Conservation (phyloP, 139 green algal species). For the Pycnococcus provasolii region DNA sequence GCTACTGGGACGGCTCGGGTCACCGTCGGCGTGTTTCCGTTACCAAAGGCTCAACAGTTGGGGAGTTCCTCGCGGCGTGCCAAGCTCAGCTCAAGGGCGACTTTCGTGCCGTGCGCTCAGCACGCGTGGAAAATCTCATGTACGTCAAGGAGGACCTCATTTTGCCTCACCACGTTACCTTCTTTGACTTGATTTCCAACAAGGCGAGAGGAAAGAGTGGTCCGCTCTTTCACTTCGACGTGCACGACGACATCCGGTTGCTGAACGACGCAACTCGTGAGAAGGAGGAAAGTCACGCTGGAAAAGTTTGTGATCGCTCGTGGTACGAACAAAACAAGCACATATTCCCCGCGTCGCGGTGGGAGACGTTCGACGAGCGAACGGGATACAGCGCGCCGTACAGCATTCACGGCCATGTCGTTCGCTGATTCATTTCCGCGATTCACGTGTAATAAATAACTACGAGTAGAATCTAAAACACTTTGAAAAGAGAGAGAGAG, state of each 20-base stretch:
- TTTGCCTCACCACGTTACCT: conserved; percentile 77
- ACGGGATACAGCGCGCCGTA: too few species aligned
- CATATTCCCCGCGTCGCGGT: conserved; percentile 91
- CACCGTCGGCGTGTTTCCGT: conserved; percentile 51
- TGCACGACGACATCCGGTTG: conserved; percentile 73
- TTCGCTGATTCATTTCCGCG: too few species aligned
- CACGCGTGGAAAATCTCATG: conserved; percentile 66
- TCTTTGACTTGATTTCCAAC: conserved; percentile 92
- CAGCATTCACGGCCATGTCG: too few species aligned
- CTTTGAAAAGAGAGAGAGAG: too few species aligned
- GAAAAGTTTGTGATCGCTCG: conserved; percentile 82
- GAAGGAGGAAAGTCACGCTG: conserved; percentile 49
- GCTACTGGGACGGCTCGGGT: conserved; percentile 88
- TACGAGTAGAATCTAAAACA: too few species aligned
- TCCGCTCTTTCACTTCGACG: conserved; percentile 90
- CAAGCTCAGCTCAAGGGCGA: conserved; percentile 55
- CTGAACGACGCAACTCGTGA: conserved; percentile 69
- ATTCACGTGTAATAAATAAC: too few species aligned
- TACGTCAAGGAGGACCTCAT: conserved; percentile 97
- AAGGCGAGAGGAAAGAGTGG: conserved; percentile 83
- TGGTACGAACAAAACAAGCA: conserved; percentile 98
- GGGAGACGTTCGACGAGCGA: conserved; percentile 51
- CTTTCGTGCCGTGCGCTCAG: conserved; percentile 73
- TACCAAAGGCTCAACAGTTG: conserved; percentile 37
- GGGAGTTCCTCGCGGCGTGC: conserved; percentile 42